Evolutionary conservation across 73 alveolate genomes (phyloP), one percentile per base, ranked within the genome.

Genomic region (Paramecium sonneborni): DNA sequence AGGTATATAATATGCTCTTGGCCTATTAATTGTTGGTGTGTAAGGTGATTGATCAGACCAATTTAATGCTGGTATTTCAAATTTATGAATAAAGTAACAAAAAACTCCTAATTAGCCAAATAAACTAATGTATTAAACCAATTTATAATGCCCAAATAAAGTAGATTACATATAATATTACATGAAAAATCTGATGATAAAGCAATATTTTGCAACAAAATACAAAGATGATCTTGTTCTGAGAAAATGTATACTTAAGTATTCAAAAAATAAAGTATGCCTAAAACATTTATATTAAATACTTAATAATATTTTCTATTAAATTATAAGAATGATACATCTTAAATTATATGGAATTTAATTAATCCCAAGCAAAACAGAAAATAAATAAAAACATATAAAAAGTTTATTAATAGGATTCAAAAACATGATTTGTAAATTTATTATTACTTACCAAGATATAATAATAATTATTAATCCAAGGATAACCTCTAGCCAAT

Each of bases 1-100:
- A 35, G 94, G 94, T 57, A 69, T n/a, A 28, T 88, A 88, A 32
- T 69, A 70, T 5, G 46, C 57, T 14, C 94, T 28, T 11, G 94
- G 94, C 26, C 94, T 35, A 11, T 88, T 76, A 26, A 62, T 37
- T 9, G 94, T 57, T 6, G 94, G 94, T 37, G 94, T 88, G 24
- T 88, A 88, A 11, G 69, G 91, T 3, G 57, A 69, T 72, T 37
- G 26, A 5, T 52, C 70, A 68, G 48, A 39, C 94, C 94, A 88
- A 57, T 48, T 69, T 69, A 88, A 24, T 6, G 85, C 89, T 20
- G 94, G 94, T 26, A 88, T 88, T 44, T 88, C 94, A 70, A 70
- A 88, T 26, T 43, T 52, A 23, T 72, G 34, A 1, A 88, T 9
- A 21, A 88, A 69, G 20, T n/a, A 30, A 39, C 85, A 38, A 57